Evolutionary conservation across 2,329 filamentous ascomycete species (phyloP), one percentile per base, ranked within the genome.

Genomic region (Diaporthe citrichinensis): DNA sequence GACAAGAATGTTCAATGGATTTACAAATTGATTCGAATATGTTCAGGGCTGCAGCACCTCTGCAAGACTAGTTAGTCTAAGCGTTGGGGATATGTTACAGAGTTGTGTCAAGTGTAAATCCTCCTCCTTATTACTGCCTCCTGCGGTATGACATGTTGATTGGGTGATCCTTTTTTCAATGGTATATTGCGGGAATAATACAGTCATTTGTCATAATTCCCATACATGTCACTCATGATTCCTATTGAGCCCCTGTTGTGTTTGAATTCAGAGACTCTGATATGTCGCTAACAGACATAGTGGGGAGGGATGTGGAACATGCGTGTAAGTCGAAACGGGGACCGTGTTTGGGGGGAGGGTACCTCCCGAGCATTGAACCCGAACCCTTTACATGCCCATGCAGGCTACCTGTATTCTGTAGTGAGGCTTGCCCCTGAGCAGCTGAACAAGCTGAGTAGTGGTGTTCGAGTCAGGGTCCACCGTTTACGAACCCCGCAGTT

Each of bases 401-500:
- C 14, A 39, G 36, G 12, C 36, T 39, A 12, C 36, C 36, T 10
- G 36, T 39, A 39, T 39, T 39, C 36, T 12, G 3, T 4, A 44
- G 59, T 44, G 59, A 65, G 25, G 12, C 15, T 20, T 46, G 39
- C 59, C 59, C 59, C 59, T 62, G 59, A 36, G 31, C n/a, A 55
- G 46, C 31, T 68, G 28, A 68, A 53, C 34, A 20, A 53, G 65
- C 28, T 31, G 59, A 41, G 59, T 14, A 25, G 34, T 12, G 39
- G 39, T 20, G 49, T 31, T 12, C 28, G 65, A 69, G 65, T 69
- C 65, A 69, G 65, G 65, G 65, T 41, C 65, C 65, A 69, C 46
- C 39, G 20, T 17, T 17, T 65, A 17, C 39, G 65, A 53, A 69
- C 65, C 65, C 65, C 65, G 49, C 65, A 69, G 31, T 53, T 34